A percentile compares a stretch with the other conserved stretches of the same genome.
These are phyloP conservation scores for Elsinoe australis DNA, from an alignment of 2,329 filamentous ascomycete genomes.

Conservation along the genomic window DNA sequence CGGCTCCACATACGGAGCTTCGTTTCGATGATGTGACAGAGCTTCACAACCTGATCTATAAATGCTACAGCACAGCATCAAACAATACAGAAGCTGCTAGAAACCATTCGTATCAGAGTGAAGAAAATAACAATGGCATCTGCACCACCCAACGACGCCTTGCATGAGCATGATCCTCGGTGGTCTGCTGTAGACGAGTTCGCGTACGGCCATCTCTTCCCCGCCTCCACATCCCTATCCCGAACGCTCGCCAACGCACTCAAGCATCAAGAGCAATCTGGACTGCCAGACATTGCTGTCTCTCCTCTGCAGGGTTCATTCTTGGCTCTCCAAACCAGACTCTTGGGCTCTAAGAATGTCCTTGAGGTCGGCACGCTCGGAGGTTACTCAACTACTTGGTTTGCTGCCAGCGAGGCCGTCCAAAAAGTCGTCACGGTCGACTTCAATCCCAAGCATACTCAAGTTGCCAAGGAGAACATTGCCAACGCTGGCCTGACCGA, in stretches of 20 bases:
- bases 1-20: constrained; percentile 7
- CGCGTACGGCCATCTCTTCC: constrained; percentile 29
- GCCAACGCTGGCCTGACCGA: constrained; percentile 35
- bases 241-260: constrained; percentile 15
- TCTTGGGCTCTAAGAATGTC: constrained; percentile 24
- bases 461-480: constrained; percentile 43
- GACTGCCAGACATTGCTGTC: constrained; percentile 32
- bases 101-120: neutral
- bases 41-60: too few species aligned
- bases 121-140: neutral
- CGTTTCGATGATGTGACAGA: constrained; percentile 1
- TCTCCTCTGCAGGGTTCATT: constrained; percentile 32
- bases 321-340: constrained; percentile 33
- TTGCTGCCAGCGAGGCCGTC: constrained; percentile 36
- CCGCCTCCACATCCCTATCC: constrained; percentile 4
- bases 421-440: constrained; percentile 46
- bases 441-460: constrained; percentile 39
- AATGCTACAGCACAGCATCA: too few species aligned
- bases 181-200: constrained; percentile 36
- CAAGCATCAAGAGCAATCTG: constrained; percentile 12
- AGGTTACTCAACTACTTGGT: constrained; percentile 48
- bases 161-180: constrained; percentile 29
- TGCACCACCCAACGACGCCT: neutral
- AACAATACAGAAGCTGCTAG: neutral
- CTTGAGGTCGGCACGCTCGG: constrained; percentile 52